Conservation (phyloP, 257 asterid genomes). For the Petrea volubilis region DNA sequence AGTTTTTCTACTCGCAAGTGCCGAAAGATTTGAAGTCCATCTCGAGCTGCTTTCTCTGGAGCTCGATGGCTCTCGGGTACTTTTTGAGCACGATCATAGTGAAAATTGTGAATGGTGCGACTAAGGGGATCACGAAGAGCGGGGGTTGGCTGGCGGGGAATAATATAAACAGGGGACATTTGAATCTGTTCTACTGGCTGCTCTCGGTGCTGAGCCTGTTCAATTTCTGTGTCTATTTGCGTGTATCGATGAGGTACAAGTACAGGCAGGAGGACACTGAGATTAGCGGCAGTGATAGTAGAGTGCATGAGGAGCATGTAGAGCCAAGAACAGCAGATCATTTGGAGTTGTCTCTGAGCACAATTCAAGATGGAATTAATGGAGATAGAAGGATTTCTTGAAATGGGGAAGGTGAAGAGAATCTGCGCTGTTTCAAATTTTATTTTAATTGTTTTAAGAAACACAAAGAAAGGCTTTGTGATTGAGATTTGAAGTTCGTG, state of each 20-base stretch:
- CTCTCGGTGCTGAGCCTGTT: slow-evolving; percentile 47
- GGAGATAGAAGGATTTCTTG: too few species aligned
- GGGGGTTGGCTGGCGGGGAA: slow-evolving; percentile 78
- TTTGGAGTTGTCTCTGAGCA: not conserved
- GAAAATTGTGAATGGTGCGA: slow-evolving; percentile 59
- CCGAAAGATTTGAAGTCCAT: slow-evolving; percentile 61
- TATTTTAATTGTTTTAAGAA: not conserved
- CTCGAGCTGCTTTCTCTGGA: slow-evolving; percentile 78
- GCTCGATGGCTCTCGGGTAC: slow-evolving; percentile 71
- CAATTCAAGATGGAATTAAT: not conserved
- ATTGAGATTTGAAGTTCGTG: not conserved
- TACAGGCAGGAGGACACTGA: slow-evolving; percentile 43
- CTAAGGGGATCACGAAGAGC: slow-evolving; percentile 45
- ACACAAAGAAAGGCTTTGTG: not conserved
- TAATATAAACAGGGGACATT: slow-evolving; percentile 60
- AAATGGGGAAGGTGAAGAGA: too few species aligned
- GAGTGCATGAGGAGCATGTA: slow-evolving; percentile 19
- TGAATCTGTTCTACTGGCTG: slow-evolving; percentile 68
- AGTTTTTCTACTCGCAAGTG: slow-evolving; percentile 74
- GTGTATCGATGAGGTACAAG: slow-evolving; percentile 64
- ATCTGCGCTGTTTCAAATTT: not conserved
- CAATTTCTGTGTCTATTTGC: slow-evolving; percentile 55
- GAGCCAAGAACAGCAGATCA: not conserved
- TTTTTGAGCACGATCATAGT: slow-evolving; percentile 66
- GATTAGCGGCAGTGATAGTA: not conserved